These are phyloP conservation scores for Ceratonia siliqua DNA, from an alignment of 306 rosid species.

Conservation along the genomic window DNA sequence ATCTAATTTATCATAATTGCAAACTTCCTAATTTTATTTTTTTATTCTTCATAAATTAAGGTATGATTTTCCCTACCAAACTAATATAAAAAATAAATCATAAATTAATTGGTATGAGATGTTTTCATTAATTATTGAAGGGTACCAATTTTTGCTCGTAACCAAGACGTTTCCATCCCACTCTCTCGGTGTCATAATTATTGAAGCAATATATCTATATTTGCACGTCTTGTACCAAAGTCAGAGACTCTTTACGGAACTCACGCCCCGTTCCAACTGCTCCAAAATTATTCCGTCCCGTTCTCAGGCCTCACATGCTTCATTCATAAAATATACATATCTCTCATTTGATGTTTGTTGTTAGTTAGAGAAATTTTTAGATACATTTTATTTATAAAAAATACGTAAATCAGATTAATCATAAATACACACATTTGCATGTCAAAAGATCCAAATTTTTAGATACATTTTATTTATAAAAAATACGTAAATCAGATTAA, in stretches of 20 bases:
- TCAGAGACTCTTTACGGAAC: not conserved
- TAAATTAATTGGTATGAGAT: too few species aligned
- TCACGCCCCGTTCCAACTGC: not conserved
- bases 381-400: too few species aligned
- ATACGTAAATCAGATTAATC: too few species aligned
- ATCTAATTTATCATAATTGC: not conserved
- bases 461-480: too few species aligned
- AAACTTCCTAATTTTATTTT: not conserved
- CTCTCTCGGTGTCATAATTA: not conserved
- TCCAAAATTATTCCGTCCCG: constrained; percentile 1
- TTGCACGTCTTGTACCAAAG: not conserved
- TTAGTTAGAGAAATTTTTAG: too few species aligned
- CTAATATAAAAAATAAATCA: too few species aligned
- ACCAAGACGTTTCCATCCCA: not conserved
- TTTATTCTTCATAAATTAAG: not conserved
- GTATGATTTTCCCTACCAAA: not conserved
- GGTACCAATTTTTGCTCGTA: not conserved
- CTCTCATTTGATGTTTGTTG: too few species aligned
- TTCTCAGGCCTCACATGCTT: not conserved
- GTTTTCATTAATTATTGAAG: too few species aligned
- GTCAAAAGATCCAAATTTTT: too few species aligned
- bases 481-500: too few species aligned
- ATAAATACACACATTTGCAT: too few species aligned
- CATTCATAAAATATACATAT: too few species aligned
- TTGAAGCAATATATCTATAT: not conserved